A percentile compares a stretch with the other conserved stretches of the same genome.
These are phyloP conservation scores for Lactarius pseudohatsudake DNA, from an alignment of 768 basidiomycete genomes.

Conservation along the genomic window DNA sequence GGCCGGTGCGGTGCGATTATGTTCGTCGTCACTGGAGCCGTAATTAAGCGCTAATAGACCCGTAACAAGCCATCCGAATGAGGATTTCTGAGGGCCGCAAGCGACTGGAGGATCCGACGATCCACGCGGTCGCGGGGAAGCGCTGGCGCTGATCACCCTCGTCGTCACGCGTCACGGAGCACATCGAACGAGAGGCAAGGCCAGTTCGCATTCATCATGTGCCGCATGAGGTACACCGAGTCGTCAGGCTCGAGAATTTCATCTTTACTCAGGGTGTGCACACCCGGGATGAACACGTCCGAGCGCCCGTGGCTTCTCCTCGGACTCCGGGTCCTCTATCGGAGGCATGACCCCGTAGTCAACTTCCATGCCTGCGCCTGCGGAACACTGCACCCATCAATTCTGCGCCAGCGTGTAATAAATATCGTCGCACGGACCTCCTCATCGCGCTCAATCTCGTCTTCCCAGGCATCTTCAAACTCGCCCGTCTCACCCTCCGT, in stretches of 20 bases:
- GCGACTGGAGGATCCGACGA: conserved; percentile 47
- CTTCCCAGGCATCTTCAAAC: conserved; percentile 98
- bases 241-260: conserved; percentile 94
- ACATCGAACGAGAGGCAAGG: conserved; percentile 95
- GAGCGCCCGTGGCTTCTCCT: conserved; percentile 58
- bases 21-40: too few relatives aligned
- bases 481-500: conserved; percentile 78
- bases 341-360: conserved; percentile 69
- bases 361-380: conserved; percentile 82
- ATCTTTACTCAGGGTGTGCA: conserved; percentile 69
- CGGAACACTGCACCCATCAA: conserved; percentile 30
- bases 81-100: too few relatives aligned
- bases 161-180: conserved; percentile 80
- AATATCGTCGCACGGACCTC: conserved; percentile 51
- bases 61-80: too few relatives aligned
- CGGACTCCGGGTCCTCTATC: conserved; percentile 67
- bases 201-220: conserved; percentile 91
- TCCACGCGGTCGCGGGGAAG: conserved; percentile 82
- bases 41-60: too few relatives aligned
- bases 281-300: conserved; percentile 77
- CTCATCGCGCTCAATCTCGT: conserved; percentile 90
- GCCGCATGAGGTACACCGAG: conserved; percentile 95
- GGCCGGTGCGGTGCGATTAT: too few relatives aligned
- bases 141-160: conserved; percentile 87
- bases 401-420: conserved; percentile 20